phyloP scores from a whole-genome alignment of 306 rosid species.

The Fragaria ananassa region DNA sequence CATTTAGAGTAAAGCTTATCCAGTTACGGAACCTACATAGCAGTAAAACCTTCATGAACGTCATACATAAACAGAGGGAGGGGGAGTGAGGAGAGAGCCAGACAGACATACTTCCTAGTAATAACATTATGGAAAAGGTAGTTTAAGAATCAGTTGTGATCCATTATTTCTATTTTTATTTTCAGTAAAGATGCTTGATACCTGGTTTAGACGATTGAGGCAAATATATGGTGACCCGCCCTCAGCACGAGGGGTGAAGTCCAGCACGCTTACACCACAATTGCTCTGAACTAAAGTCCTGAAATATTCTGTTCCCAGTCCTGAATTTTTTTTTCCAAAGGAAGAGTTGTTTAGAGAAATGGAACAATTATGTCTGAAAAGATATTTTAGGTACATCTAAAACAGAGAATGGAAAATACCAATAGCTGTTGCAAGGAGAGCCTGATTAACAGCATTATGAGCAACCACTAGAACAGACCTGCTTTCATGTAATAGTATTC shows the following conservation, averaged over 20 bases:
- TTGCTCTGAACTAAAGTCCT: constrained; percentile 91
- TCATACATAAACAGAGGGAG: not conserved
- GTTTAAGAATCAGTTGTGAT: not conserved
- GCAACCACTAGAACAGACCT: constrained; percentile 92
- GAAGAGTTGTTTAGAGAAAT: not conserved
- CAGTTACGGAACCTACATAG: constrained; percentile 19
- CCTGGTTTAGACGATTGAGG: constrained; percentile 94
- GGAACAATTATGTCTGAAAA: constrained; percentile 15
- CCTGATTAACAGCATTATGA: constrained; percentile 98
- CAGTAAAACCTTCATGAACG: constrained; percentile 10
- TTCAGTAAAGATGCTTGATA: constrained; percentile 21
- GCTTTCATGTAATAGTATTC: constrained; percentile 70
- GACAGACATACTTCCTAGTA: not conserved
- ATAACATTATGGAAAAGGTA: not conserved
- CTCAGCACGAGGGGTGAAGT: constrained; percentile 69
- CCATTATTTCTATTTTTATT: not conserved
- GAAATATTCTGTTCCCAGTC: constrained; percentile 76
- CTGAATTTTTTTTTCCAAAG: constrained; percentile 30
- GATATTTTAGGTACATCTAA: constrained; percentile 1
- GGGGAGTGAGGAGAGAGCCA: not conserved
- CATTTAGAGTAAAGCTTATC: constrained; percentile 28
- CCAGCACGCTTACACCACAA: constrained; percentile 90
- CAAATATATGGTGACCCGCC: constrained; percentile 69
- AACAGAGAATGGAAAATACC: constrained; percentile 46
- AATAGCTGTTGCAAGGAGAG: constrained; percentile 87